Evolutionary conservation across 768 basidiomycete genomes (phyloP).

Genomic region (Pleurotus djamor): DNA sequence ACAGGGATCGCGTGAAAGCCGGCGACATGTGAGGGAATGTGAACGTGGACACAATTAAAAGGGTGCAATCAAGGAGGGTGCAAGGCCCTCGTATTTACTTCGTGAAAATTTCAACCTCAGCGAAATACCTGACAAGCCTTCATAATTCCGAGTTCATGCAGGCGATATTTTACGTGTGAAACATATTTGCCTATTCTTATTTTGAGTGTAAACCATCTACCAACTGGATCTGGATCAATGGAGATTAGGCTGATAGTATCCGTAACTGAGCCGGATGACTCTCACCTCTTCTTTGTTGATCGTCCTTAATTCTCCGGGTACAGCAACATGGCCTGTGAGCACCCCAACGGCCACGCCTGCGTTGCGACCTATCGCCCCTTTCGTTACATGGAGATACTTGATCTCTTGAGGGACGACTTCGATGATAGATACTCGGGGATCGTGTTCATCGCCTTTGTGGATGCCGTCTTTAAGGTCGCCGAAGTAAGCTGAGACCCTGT

Average conservation of each 20-base stretch:
- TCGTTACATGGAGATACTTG: slow-evolving; percentile 75
- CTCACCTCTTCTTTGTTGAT: slow-evolving; percentile 73
- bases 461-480: slow-evolving; percentile 84
- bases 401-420: slow-evolving; percentile 81
- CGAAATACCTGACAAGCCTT: too few relatives aligned
- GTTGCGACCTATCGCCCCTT: slow-evolving; percentile 53
- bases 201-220: slow-evolving; percentile 30
- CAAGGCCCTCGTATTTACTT: too few relatives aligned
- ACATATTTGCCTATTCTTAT: too few relatives aligned
- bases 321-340: slow-evolving; percentile 58
- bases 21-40: too few relatives aligned
- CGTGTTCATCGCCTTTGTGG: slow-evolving; percentile 77
- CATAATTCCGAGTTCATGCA: too few relatives aligned
- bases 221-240: slow-evolving; percentile 36
- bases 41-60: too few relatives aligned
- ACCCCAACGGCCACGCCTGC: slow-evolving; percentile 59
- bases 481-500: slow-evolving; percentile 73
- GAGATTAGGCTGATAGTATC: not conserved
- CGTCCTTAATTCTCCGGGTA: slow-evolving; percentile 75
- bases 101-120: too few relatives aligned
- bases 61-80: too few relatives aligned
- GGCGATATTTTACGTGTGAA: too few relatives aligned
- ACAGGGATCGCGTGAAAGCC: too few relatives aligned
- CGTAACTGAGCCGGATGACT: slow-evolving; percentile 3
- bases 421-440: slow-evolving; percentile 79